Conservation (phyloP, 176 grass and related monocot genomes). For the Oryza australiensis region DNA sequence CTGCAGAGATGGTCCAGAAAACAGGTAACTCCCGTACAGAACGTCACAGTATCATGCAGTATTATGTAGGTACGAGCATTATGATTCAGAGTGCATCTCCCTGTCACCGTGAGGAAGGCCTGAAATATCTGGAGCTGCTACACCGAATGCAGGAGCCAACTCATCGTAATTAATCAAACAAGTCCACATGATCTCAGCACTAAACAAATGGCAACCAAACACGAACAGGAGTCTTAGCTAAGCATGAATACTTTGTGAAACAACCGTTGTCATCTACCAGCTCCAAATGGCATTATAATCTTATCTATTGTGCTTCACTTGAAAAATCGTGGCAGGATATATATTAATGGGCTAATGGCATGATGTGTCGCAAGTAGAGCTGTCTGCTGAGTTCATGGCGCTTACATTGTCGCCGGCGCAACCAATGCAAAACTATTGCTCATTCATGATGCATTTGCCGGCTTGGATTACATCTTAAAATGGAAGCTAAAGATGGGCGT, state of each 20-base stretch:
- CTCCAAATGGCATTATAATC: background rate
- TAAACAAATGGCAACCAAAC: background rate
- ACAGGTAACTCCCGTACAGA: background rate
- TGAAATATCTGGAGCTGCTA: background rate
- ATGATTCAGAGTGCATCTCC: background rate
- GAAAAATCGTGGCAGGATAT: too few relatives aligned
- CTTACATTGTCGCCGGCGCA: background rate
- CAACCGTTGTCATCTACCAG: conserved; percentile 27
- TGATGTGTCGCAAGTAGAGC: conserved; percentile 30
- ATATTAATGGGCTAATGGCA: background rate
- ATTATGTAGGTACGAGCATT: background rate
- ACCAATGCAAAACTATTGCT: background rate
- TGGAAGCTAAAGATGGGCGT: background rate
- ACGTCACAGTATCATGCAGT: background rate
- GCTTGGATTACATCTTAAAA: background rate
- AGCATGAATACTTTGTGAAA: background rate
- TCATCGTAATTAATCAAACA: background rate
- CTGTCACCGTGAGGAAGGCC: background rate
- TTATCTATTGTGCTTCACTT: background rate
- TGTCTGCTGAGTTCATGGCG: background rate
- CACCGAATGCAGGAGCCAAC: background rate
- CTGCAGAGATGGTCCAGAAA: background rate
- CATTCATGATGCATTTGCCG: background rate
- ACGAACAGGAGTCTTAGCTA: conserved; percentile 21
- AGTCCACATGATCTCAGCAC: conserved; percentile 15